Conservation (phyloP, 1,284 basidiomycete genomes). For the Cutaneotrichosporon sp. region DNA sequence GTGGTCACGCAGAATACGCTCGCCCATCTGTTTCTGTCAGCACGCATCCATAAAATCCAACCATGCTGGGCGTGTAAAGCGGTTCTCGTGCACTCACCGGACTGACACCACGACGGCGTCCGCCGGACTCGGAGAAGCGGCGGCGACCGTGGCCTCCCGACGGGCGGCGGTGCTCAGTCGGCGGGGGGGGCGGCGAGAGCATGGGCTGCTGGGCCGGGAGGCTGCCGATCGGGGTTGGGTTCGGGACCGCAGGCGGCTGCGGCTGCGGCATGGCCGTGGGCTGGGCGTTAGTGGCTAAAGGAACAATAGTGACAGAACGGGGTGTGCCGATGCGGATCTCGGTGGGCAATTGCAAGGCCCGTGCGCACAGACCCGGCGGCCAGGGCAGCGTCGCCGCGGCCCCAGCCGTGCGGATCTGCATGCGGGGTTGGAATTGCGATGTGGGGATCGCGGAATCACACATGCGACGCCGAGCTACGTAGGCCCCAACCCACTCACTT, state of each 20-base stretch:
- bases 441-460: too few relatives aligned
- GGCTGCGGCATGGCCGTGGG: slow-evolving; percentile 1
- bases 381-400: neutral
- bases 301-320: neutral
- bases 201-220: slow-evolving; percentile 5
- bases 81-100: too few relatives aligned
- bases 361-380: neutral
- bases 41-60: neutral
- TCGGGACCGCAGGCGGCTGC: slow-evolving; percentile 10
- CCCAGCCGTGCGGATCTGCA: neutral
- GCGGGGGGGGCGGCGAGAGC: slow-evolving; percentile 13
- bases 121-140: slow-evolving; percentile 34
- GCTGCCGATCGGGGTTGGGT: slow-evolving; percentile 17
- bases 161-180: neutral
- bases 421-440: neutral
- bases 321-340: neutral
- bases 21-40: slow-evolving; percentile 38
- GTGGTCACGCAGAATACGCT: slow-evolving; percentile 42
- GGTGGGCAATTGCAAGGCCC: neutral
- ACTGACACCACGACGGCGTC: slow-evolving; percentile 39
- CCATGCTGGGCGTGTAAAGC: neutral
- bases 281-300: neutral
- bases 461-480: too few relatives aligned
- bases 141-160: slow-evolving; percentile 10
- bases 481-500: slow-evolving; percentile 22